Evolutionary conservation across 139 green algal genomes (phyloP).

Genomic region (Pseudopediastrum boryanum): DNA sequence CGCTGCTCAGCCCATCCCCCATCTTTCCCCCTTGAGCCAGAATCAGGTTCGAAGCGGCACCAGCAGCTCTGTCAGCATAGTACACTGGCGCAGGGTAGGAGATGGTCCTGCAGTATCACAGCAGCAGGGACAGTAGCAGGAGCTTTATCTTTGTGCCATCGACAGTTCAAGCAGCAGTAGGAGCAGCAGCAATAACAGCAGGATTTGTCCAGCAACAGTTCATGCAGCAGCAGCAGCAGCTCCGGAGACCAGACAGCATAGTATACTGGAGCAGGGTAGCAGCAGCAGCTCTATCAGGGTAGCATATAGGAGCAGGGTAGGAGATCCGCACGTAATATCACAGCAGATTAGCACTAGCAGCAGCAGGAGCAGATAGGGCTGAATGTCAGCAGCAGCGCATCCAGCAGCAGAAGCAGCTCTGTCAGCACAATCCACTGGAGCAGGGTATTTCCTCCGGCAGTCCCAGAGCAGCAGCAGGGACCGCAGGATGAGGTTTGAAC

Average conservation of each 20-base stretch:
- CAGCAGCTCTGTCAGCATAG: constrained; percentile 26
- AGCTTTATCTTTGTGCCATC: background rate
- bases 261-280: background rate
- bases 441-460: too few relatives aligned
- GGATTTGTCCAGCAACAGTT: too few relatives aligned
- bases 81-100: constrained; percentile 7
- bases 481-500: too few relatives aligned
- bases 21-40: too few relatives aligned
- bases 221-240: constrained; percentile 1
- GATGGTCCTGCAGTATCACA: constrained; percentile 13
- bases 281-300: constrained; percentile 1
- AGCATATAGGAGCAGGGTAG: background rate
- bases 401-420: constrained; percentile 5
- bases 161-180: background rate
- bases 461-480: too few relatives aligned
- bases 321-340: background rate
- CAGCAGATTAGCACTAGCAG: background rate
- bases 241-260: constrained; percentile 28
- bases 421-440: too few relatives aligned
- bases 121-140: background rate
- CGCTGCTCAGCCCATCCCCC: too few relatives aligned
- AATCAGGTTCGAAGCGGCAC: too few relatives aligned
- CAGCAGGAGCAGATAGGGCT: too few relatives aligned
- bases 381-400: too few relatives aligned
- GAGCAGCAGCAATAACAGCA: too few relatives aligned